A percentile compares a stretch with the other conserved stretches of the same genome.
Conservation (phyloP, 345 rosid genomes). For the Gossypium thurberi region DNA sequence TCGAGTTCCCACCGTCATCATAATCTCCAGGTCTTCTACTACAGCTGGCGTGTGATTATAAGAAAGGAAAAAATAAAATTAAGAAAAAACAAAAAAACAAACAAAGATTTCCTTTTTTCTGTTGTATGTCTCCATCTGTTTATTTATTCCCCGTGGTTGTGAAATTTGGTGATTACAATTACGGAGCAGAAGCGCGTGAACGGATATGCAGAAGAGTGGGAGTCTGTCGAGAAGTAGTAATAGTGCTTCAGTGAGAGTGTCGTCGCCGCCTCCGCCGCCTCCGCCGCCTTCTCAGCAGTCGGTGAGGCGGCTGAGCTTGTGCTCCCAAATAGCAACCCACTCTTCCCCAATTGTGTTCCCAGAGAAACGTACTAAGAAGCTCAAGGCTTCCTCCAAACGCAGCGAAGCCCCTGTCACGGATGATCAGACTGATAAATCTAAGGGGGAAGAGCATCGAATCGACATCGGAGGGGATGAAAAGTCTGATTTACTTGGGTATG, state of each 20-base stretch:
- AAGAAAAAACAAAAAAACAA: not conserved
- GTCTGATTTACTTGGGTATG: slow-evolving; percentile 75
- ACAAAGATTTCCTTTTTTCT: not conserved
- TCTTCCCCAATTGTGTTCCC: slow-evolving; percentile 89
- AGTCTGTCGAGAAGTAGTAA: slow-evolving; percentile 28
- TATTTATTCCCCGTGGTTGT: slow-evolving; percentile 16
- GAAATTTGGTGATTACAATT: slow-evolving; percentile 19
- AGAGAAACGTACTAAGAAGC: slow-evolving; percentile 75
- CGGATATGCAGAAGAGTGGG: slow-evolving; percentile 52
- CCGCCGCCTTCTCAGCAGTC: slow-evolving; percentile 49
- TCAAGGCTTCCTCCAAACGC: slow-evolving; percentile 48
- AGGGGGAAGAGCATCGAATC: slow-evolving; percentile 55
- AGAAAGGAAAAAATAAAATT: not conserved
- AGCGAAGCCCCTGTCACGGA: slow-evolving; percentile 18
- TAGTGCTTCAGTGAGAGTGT: slow-evolving; percentile 19
- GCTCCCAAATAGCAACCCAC: slow-evolving; percentile 61
- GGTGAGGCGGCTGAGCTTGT: slow-evolving; percentile 70
- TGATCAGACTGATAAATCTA: slow-evolving; percentile 39
- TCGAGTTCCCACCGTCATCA: not conserved
- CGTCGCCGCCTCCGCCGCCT: slow-evolving; percentile 25
- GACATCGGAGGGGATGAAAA: slow-evolving; percentile 87
- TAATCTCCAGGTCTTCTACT: not conserved
- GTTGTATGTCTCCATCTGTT: slow-evolving; percentile 30
- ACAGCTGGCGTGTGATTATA: not conserved
- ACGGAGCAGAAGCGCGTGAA: slow-evolving; percentile 10